Evolutionary conservation across 208 protist species (phyloP).

Genomic region (Acanthamoeba castellanii): DNA sequence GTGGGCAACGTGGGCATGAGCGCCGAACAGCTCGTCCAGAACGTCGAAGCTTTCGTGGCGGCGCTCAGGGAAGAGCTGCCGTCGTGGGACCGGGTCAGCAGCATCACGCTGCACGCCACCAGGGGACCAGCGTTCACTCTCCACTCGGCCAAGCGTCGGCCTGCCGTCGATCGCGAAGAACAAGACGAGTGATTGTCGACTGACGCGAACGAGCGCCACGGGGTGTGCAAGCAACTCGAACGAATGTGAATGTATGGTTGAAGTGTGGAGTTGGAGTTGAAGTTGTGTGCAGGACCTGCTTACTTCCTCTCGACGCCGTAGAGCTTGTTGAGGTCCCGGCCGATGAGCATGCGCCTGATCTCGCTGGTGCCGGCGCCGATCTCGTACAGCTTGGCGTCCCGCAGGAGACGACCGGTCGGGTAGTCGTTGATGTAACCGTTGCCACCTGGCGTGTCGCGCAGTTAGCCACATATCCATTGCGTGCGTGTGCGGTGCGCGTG

Average conservation of each 20-base stretch:
- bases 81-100: background rate
- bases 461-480: background rate
- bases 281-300: background rate
- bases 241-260: no score
- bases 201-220: no score
- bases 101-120: background rate
- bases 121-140: background rate
- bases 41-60: background rate
- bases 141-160: background rate
- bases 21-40: background rate
- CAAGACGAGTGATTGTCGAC: background rate
- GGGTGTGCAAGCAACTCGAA: no score
- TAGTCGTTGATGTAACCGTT: slow-evolving; percentile 97
- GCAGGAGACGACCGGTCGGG: slow-evolving; percentile 95
- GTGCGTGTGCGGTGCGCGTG: background rate
- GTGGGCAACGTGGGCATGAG: background rate
- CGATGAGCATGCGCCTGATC: slow-evolving; percentile 91
- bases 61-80: background rate
- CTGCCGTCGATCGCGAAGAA: no score
- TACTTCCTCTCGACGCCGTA: slow-evolving; percentile 64
- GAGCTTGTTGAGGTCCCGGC: slow-evolving; percentile 85
- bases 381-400: slow-evolving; percentile 97
- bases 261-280: no score
- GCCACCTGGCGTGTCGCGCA: slow-evolving; percentile 86
- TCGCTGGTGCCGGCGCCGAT: slow-evolving; percentile 93